Percentiles rank a stretch among this genome's conserved stretches.
These are phyloP conservation scores for Trichopus zeylanicus DNA, from an alignment of 116 monocot genomes.

Conservation along the genomic window DNA sequence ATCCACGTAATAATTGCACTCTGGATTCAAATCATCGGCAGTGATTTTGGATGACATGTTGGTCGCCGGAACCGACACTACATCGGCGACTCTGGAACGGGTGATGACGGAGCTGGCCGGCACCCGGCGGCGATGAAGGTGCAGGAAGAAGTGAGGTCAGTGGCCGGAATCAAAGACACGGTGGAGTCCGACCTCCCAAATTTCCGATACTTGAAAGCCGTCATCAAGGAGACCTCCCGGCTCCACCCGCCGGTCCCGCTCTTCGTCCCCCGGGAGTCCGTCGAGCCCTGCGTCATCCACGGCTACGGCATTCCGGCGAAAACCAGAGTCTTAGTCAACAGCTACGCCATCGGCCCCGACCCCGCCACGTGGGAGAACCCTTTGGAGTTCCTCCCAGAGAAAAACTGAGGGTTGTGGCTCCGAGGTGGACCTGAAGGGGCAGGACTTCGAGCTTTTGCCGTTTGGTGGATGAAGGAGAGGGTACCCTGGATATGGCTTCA, in stretches of 20 bases:
- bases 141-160: too few species aligned
- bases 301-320: not conserved
- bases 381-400: not conserved
- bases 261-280: not conserved
- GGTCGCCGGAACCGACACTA: too few species aligned
- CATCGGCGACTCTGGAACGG: too few species aligned
- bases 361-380: not conserved
- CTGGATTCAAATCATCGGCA: too few species aligned
- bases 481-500: too few species aligned
- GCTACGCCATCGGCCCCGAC: constrained; percentile 1
- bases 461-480: too few species aligned
- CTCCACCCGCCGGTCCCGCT: not conserved
- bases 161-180: too few species aligned
- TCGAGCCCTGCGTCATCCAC: not conserved
- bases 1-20: too few species aligned
- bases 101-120: too few species aligned
- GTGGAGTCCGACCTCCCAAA: not conserved
- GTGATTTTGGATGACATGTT: too few species aligned
- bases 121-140: too few species aligned
- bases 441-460: not conserved
- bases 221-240: not conserved
- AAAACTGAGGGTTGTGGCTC: not conserved
- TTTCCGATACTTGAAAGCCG: not conserved
- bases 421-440: not conserved
- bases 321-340: not conserved